phyloP scores from a whole-genome alignment of 140 eudicot genomes.

The Cichorium intybus region DNA sequence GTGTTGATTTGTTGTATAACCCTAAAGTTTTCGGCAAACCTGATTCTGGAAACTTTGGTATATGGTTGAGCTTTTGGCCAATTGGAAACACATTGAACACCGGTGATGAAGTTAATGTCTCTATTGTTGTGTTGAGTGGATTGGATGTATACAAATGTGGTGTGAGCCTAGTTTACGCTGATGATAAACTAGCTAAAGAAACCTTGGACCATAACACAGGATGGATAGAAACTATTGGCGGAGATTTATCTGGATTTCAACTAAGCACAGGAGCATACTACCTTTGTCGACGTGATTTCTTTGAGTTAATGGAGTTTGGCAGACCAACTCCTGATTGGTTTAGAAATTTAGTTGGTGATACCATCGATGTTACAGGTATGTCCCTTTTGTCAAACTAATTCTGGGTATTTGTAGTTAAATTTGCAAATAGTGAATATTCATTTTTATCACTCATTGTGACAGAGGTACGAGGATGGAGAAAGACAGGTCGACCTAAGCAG shows the following conservation, averaged over 20 bases:
- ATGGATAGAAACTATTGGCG: background rate
- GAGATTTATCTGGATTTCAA: no score
- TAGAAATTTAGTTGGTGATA: no score
- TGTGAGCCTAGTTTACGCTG: conserved; percentile 22
- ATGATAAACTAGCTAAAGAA: background rate
- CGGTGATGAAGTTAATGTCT: conserved; percentile 15
- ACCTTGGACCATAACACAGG: background rate
- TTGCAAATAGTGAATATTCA: background rate
- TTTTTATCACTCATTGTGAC: no score
- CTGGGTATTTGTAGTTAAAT: background rate
- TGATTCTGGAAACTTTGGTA: no score
- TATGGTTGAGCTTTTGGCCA: conserved; percentile 25
- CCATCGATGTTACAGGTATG: conserved; percentile 15
- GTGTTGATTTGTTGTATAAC: conserved; percentile 19
- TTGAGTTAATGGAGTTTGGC: no score
- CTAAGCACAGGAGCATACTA: no score
- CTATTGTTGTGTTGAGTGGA: conserved; percentile 17
- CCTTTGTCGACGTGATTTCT: no score
- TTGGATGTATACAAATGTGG: conserved; percentile 19
- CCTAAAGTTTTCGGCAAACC: conserved; percentile 24
- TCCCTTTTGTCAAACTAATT: background rate
- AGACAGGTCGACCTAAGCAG: no score
- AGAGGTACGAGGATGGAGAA: no score
- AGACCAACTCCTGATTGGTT: no score
- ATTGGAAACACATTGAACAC: background rate